phyloP scores from a whole-genome alignment of 2,329 filamentous ascomycete genomes.

The Fusarium marasasianum region DNA sequence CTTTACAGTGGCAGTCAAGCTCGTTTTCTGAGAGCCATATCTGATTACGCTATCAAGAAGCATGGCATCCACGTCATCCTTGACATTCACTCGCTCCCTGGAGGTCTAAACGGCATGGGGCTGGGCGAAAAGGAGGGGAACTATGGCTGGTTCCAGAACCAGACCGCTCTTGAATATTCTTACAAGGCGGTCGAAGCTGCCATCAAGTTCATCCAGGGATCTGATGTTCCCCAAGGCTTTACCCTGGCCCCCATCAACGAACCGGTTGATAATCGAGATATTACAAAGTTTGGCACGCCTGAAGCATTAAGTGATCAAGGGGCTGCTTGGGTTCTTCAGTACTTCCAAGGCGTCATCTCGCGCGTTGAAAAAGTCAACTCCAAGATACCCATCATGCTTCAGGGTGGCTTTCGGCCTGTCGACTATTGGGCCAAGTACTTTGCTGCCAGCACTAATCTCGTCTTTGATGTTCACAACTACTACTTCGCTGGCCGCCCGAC shows the following conservation, averaged over 20 bases:
- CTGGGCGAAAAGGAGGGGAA: not conserved
- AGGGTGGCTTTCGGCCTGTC: not conserved
- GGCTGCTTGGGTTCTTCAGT: not conserved
- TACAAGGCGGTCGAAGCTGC: not conserved
- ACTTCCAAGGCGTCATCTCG: not conserved
- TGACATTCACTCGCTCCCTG: not conserved
- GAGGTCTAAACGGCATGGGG: not conserved
- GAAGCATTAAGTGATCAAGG: not conserved
- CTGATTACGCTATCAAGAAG: not conserved
- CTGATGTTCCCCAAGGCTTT: not conserved
- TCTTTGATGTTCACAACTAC: not conserved
- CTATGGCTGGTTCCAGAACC: not conserved
- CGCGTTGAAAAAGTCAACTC: not conserved
- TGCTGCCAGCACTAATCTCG: not conserved
- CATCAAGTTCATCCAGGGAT: not conserved
- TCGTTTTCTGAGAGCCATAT: not conserved
- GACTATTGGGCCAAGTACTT: not conserved
- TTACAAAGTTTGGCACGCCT: not conserved
- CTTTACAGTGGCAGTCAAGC: not conserved
- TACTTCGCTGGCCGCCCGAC: not conserved
- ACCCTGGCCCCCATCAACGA: not conserved
- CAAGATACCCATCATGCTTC: not conserved
- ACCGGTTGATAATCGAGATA: not conserved
- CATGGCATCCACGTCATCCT: not conserved
- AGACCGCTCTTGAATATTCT: not conserved